phyloP scores from a whole-genome alignment of 129 eudicot species.

The Deinandra increscens region DNA sequence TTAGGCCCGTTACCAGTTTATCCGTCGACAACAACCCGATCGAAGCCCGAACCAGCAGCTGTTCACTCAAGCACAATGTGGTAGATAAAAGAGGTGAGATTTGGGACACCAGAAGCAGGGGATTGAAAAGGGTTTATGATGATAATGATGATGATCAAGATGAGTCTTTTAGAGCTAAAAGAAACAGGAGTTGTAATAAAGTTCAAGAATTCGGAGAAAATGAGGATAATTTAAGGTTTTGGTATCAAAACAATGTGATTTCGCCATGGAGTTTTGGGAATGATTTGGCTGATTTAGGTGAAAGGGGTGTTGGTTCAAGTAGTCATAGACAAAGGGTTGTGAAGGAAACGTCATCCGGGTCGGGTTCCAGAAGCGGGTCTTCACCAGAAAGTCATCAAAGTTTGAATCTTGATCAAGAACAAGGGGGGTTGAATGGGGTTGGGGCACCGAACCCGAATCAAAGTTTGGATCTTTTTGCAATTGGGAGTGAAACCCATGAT shows the following conservation, averaged over 20 bases:
- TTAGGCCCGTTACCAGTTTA: conserved; percentile 50
- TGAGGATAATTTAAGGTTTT: conserved; percentile 42
- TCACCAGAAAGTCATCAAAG: conserved; percentile 62
- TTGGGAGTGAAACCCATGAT: conserved; percentile 33
- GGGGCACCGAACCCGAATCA: conserved; percentile 44
- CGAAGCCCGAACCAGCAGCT: conserved; percentile 48
- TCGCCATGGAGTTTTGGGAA: conserved; percentile 65
- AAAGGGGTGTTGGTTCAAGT: conserved; percentile 46
- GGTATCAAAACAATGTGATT: conserved; percentile 37
- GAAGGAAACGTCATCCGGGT: conserved; percentile 53
- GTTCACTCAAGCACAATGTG: conserved; percentile 64
- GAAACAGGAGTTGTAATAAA: conserved; percentile 53
- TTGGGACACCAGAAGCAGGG: conserved; percentile 36
- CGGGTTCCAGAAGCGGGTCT: conserved; percentile 52
- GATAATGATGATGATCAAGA: conserved; percentile 64
- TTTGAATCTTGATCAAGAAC: conserved; percentile 49
- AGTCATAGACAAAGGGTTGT: conserved; percentile 36
- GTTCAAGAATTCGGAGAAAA: conserved; percentile 37
- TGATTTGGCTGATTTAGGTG: conserved; percentile 53
- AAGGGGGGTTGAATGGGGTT: conserved; percentile 52
- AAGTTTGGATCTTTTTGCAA: conserved; percentile 33
- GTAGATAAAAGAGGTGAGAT: conserved; percentile 49
- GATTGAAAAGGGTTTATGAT: conserved; percentile 57
- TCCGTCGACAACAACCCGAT: conserved; percentile 57
- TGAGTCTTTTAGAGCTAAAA: conserved; percentile 54